phyloP scores from a whole-genome alignment of 2,329 filamentous ascomycete genomes.

The Scedosporium dehoogii region DNA sequence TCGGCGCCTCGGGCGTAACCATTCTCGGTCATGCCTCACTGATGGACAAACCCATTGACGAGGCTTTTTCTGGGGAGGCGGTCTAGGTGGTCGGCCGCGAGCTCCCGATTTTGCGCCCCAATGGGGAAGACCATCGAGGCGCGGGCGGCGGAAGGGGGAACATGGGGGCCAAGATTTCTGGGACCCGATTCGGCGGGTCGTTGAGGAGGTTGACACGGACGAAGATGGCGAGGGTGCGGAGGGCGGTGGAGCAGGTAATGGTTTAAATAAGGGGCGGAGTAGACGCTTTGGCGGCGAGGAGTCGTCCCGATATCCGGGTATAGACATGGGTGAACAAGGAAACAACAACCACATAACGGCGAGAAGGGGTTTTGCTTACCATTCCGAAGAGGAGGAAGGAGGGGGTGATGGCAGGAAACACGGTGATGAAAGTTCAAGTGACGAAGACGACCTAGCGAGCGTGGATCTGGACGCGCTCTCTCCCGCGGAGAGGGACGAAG shows the following conservation, averaged over 20 bases:
- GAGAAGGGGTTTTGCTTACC: constrained; percentile 6
- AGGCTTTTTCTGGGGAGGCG: constrained; percentile 99
- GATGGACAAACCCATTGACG: constrained; percentile 98
- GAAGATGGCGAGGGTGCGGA: constrained; percentile 45
- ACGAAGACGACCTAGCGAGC: constrained; percentile 38
- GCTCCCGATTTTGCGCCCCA: constrained; percentile 88
- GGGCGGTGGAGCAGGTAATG: constrained; percentile 31
- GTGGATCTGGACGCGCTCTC: constrained; percentile 39
- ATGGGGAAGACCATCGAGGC: constrained; percentile 99
- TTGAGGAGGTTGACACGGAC: constrained; percentile 60
- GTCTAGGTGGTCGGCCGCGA: constrained; percentile 99
- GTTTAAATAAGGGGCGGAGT: constrained; percentile 22
- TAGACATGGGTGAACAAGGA: constrained; percentile 39
- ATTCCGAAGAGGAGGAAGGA: constrained; percentile 15
- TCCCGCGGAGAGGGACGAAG: constrained; percentile 59
- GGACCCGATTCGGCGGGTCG: constrained; percentile 23
- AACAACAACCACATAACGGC: constrained; percentile 22
- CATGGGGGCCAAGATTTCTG: constrained; percentile 20
- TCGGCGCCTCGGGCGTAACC: constrained; percentile 87
- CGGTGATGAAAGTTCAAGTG: constrained; percentile 36
- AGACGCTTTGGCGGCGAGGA: constrained; percentile 44
- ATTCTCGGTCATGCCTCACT: constrained; percentile 91
- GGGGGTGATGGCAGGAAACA: constrained; percentile 28
- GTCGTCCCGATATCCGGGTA: constrained; percentile 50
- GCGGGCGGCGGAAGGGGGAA: constrained; percentile 45